Evolutionary conservation across 495 filamentous ascomycete species (phyloP).

Genomic region (Astrothelium subdiscretum): DNA sequence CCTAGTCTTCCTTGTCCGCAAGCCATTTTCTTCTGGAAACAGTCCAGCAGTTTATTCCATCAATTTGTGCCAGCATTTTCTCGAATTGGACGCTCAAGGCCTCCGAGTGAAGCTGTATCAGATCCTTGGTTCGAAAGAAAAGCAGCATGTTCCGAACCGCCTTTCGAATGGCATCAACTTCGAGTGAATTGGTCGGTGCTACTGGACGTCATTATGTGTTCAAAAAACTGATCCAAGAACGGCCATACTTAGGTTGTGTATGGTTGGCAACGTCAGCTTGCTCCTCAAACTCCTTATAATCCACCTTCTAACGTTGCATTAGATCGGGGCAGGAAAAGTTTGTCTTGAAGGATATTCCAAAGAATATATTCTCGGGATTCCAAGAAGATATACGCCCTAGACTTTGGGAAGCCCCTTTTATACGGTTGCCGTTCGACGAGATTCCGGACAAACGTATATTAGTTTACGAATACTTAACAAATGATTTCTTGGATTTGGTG

Average conservation of each 20-base stretch:
- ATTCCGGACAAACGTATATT: background rate
- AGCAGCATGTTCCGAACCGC: background rate
- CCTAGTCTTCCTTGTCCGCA: too few species aligned
- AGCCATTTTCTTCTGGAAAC: too few species aligned
- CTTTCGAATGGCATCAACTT: background rate
- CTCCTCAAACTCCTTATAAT: background rate
- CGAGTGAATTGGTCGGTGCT: conserved; percentile 15
- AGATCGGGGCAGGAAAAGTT: conserved; percentile 19
- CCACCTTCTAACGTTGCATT: conserved; percentile 5
- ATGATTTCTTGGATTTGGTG: conserved; percentile 11
- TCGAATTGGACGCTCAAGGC: too few species aligned
- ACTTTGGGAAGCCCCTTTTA: conserved; percentile 4
- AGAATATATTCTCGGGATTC: conserved; percentile 17
- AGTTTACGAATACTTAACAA: background rate
- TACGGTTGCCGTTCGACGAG: background rate
- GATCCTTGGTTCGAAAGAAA: too few species aligned
- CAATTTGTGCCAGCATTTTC: too few species aligned
- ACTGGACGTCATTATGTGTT: conserved; percentile 17
- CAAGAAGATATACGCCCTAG: conserved; percentile 9
- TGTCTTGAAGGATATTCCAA: conserved; percentile 27
- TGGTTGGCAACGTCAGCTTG: conserved; percentile 22
- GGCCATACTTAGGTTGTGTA: conserved; percentile 18
- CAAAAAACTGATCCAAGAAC: conserved; percentile 21
- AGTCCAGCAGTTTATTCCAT: too few species aligned
- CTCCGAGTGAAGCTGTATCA: too few species aligned